Conservation (phyloP, 805 yeast genomes). For the Nakazawaea pomicola region DNA sequence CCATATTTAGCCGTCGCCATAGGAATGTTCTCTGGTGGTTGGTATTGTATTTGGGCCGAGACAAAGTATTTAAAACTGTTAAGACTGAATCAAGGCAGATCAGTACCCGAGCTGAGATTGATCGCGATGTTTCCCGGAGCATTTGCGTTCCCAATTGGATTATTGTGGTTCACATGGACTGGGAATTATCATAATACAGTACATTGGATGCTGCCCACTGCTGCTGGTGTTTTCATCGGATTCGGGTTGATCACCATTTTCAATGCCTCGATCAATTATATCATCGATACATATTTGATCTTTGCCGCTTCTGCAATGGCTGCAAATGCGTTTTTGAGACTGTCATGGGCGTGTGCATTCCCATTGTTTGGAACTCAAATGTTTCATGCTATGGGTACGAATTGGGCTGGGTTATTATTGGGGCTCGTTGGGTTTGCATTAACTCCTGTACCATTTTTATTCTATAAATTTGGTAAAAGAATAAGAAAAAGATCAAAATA, state of each 20-base stretch:
- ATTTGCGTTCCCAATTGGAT: conserved; percentile 67
- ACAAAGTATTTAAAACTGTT: conserved; percentile 43
- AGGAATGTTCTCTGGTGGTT: conserved; percentile 61
- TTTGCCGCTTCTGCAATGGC: conserved; percentile 80
- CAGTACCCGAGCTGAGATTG: conserved; percentile 77
- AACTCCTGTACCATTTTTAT: conserved; percentile 65
- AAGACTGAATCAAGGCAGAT: conserved; percentile 45
- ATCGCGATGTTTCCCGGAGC: conserved; percentile 75
- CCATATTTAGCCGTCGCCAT: conserved; percentile 76
- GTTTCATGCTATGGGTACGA: conserved; percentile 63
- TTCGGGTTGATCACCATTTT: conserved; percentile 66
- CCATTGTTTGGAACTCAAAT: conserved; percentile 69
- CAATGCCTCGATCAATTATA: conserved; percentile 64
- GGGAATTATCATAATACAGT: conserved; percentile 66
- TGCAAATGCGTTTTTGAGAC: conserved; percentile 66
- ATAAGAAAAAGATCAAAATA: conserved; percentile 56
- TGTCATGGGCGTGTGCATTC: conserved; percentile 57
- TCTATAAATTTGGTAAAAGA: conserved; percentile 50
- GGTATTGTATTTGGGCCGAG: conserved; percentile 50
- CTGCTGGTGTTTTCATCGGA: conserved; percentile 61
- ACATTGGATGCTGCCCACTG: conserved; percentile 80
- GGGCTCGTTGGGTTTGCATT: conserved; percentile 56
- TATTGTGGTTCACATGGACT: conserved; percentile 86
- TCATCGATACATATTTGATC: conserved; percentile 63
- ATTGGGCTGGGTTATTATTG: conserved; percentile 75